Conservation (phyloP, 495 filamentous ascomycete genomes). For the Annulohypoxylon bovei region DNA sequence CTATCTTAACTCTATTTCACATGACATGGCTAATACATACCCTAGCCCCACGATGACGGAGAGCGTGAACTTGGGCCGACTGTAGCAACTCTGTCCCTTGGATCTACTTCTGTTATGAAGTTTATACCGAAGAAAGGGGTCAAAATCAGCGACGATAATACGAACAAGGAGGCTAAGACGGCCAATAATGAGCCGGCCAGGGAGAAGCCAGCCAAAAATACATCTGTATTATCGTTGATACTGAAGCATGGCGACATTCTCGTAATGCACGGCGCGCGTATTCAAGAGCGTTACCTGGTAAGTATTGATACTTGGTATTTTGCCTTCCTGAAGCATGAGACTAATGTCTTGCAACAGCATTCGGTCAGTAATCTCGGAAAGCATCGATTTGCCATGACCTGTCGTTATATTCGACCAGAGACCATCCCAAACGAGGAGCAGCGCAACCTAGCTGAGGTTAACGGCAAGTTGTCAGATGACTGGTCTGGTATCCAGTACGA, state of each 20-base stretch:
- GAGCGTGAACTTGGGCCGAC: slow-evolving; percentile 78
- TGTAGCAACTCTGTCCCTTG: slow-evolving; percentile 79
- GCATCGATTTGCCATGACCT: slow-evolving; percentile 74
- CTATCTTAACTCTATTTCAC: not conserved
- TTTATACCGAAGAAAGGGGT: slow-evolving; percentile 74
- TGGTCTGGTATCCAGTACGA: slow-evolving; percentile 31
- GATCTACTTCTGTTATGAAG: slow-evolving; percentile 71
- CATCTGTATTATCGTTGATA: slow-evolving; percentile 45
- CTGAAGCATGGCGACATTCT: slow-evolving; percentile 83
- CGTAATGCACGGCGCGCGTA: slow-evolving; percentile 78
- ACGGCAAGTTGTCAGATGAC: slow-evolving; percentile 49
- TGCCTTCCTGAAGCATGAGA: slow-evolving; percentile 27
- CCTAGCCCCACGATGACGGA: slow-evolving; percentile 86
- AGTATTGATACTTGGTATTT: slow-evolving; percentile 30
- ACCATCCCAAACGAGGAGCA: slow-evolving; percentile 50
- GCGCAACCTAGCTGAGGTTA: slow-evolving; percentile 34
- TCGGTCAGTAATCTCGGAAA: slow-evolving; percentile 63
- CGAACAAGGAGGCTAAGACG: too few species aligned
- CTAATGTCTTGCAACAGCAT: slow-evolving; percentile 60
- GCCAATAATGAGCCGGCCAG: too few species aligned
- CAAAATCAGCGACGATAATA: slow-evolving; percentile 54
- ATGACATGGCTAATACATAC: slow-evolving; percentile 39
- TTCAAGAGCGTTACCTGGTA: slow-evolving; percentile 81
- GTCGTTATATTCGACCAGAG: slow-evolving; percentile 60
- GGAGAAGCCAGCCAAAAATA: slow-evolving; percentile 40